Evolutionary conservation across 1,139 yeast species (phyloP).

Genomic region (Groenewaldozyma auringiensis): DNA sequence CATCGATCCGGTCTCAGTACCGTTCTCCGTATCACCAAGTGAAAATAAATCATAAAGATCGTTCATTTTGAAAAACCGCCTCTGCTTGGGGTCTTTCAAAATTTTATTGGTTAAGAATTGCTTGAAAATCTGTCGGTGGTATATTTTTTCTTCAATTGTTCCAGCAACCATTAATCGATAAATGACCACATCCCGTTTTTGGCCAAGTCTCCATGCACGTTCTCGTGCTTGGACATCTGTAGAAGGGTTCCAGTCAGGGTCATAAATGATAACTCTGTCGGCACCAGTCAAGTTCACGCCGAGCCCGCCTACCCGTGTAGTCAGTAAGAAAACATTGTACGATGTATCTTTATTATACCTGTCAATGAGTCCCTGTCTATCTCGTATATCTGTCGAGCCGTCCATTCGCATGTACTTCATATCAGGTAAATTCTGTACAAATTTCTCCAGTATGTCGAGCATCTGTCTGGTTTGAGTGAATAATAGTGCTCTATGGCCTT

Average conservation of each 20-base stretch:
- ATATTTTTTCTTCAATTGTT: constrained; percentile 91
- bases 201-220: constrained; percentile 96
- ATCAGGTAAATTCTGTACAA: constrained; percentile 39
- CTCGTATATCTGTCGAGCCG: constrained; percentile 77
- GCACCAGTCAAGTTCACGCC: constrained; percentile 96
- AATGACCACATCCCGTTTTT: constrained; percentile 85
- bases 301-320: constrained; percentile 93
- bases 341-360: constrained; percentile 56
- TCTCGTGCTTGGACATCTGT: constrained; percentile 96
- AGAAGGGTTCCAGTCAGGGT: constrained; percentile 98
- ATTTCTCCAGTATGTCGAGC: constrained; percentile 75
- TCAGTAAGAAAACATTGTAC: constrained; percentile 63
- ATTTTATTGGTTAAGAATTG: constrained; percentile 91
- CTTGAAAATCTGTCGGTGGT: constrained; percentile 93
- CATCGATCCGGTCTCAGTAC: constrained; percentile 53
- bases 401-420: constrained; percentile 78
- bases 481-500: constrained; percentile 69
- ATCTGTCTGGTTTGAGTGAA: constrained; percentile 92
- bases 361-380: constrained; percentile 74
- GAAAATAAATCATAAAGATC: constrained; percentile 87
- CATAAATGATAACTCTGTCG: constrained; percentile 84
- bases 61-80: constrained; percentile 83
- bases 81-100: constrained; percentile 89
- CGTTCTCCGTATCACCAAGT: constrained; percentile 68
- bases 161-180: constrained; percentile 92